Percentiles rank a stretch among this genome's conserved stretches.
Evolutionary conservation across 2,329 filamentous ascomycete genomes (phyloP).

Genomic region (Monilinia fructigena): DNA sequence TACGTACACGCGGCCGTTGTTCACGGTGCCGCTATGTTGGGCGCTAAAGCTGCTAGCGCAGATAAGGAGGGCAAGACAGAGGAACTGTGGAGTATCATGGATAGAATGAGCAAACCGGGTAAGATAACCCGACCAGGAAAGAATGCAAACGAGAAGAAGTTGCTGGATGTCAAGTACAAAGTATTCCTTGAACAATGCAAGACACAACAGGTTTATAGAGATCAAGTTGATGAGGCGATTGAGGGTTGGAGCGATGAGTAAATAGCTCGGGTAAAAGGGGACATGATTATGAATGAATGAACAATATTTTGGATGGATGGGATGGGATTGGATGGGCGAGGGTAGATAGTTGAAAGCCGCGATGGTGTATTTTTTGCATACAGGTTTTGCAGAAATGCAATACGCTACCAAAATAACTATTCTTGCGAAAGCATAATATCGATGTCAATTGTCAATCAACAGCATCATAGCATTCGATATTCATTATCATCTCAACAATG

Average conservation of each 20-base stretch:
- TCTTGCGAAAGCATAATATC: background rate
- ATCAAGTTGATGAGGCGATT: slow-evolving; percentile 67
- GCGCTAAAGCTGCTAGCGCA: slow-evolving; percentile 91
- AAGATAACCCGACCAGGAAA: slow-evolving; percentile 74
- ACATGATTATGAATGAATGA: slow-evolving; percentile 15
- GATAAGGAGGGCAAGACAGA: slow-evolving; percentile 76
- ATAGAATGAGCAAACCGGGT: slow-evolving; percentile 92
- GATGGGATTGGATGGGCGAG: background rate
- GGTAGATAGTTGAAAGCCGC: background rate
- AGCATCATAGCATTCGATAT: background rate
- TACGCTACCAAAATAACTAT: background rate
- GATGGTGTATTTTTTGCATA: background rate
- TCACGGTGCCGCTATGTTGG: slow-evolving; percentile 97
- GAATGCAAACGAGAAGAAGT: slow-evolving; percentile 70
- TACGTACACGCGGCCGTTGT: slow-evolving; percentile 96
- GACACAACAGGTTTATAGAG: slow-evolving; percentile 79
- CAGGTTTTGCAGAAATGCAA: background rate
- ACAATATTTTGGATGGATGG: background rate
- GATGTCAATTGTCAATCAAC: background rate
- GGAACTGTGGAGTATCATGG: slow-evolving; percentile 94
- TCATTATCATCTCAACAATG: background rate
- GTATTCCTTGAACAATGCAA: slow-evolving; percentile 93
- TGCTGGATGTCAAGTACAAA: slow-evolving; percentile 86
- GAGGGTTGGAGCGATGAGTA: slow-evolving; percentile 42
- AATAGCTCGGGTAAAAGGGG: background rate